phyloP scores from a whole-genome alignment of 2,329 filamentous ascomycete species.

The Xylariales sp. region DNA sequence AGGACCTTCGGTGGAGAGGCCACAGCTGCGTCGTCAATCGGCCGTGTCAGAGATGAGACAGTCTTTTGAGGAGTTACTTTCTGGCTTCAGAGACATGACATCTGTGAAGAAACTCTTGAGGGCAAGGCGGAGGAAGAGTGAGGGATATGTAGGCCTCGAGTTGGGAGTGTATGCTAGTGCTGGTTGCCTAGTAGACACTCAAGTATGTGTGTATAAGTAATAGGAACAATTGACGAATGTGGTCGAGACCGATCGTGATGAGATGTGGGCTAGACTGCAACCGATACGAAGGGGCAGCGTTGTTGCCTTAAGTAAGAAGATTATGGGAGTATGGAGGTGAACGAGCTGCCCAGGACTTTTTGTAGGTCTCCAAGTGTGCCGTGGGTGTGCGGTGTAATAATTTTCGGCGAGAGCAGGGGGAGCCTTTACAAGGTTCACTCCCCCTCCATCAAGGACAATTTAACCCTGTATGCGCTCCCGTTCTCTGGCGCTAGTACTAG shows the following conservation, averaged over 20 bases:
- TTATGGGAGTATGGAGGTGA: not conserved
- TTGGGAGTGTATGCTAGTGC: not conserved
- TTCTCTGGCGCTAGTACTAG: not conserved
- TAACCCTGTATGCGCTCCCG: not conserved
- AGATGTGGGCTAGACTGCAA: constrained; percentile 1
- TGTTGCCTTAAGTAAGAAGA: constrained; percentile 8
- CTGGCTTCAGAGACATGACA: constrained; percentile 12
- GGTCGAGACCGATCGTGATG: not conserved
- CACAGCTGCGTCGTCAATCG: constrained; percentile 11
- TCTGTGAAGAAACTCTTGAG: constrained; percentile 8
- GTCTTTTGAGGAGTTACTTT: constrained; percentile 5
- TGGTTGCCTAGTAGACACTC: constrained; percentile 8
- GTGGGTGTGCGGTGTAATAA: not conserved
- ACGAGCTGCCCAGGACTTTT: constrained; percentile 9
- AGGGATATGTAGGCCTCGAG: constrained; percentile 6
- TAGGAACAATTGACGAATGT: not conserved
- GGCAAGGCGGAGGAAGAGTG: constrained; percentile 2
- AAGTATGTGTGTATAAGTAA: not conserved
- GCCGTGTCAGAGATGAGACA: constrained; percentile 8
- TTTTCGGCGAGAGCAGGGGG: not conserved
- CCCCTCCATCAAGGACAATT: not conserved
- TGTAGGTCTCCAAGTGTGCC: constrained; percentile 4
- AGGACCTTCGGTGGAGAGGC: constrained; percentile 7
- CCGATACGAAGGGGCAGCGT: not conserved
- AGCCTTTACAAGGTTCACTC: constrained; percentile 2